Base-by-base conservation (phyloP, 257 asterid species). In the Solanum arcanum region DNA sequence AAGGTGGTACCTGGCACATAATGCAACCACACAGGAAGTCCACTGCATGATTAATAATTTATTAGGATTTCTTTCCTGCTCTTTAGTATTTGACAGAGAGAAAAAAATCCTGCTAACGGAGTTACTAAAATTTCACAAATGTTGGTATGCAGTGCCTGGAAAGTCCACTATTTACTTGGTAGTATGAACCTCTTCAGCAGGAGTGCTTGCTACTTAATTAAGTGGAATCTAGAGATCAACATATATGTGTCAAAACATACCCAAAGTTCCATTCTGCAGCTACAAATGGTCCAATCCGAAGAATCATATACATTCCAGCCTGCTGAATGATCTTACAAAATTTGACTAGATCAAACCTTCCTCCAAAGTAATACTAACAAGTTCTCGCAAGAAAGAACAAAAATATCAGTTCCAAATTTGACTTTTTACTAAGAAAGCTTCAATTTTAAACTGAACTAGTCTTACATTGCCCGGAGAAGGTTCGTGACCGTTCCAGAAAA, bases 201-300 rank as follows among this genome's bases (percentile, higher is more conserved):
- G 62, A 25, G 3, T 27, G 42, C 84, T 44, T 7, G 66, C 27
- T 81, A 31, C 44, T 9, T 49, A 80, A 49, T 42, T 29, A 78
- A 27, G 20, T 29, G 25, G 66, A 29, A 49, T 81, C 15, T 18
- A 49, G 27, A 46, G 68, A 11, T 47, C 8, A 12, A 80, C 21
- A 80, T 47, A 47, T 49, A 81, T 49, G 44, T 29, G 7, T 18
- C 21, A 29, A 81, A 49, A 42, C 92, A 23, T 89, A 95, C 99
- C 98, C 99, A 84, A 89, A 96, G 89, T 96, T 94, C 99, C 99
- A 96, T 83, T 96, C 99, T 18, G 98, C 99, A 1, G 98, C 98
- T 29, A 95, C 94, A 89, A 95, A 94, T 11, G 99, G 99, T 42
- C 99, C 99, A 62, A 96, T 96, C 6, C 99, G 94, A 47, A 96